Conservation (phyloP, 2,329 filamentous ascomycete species). For the Microsporum ferrugineum region DNA sequence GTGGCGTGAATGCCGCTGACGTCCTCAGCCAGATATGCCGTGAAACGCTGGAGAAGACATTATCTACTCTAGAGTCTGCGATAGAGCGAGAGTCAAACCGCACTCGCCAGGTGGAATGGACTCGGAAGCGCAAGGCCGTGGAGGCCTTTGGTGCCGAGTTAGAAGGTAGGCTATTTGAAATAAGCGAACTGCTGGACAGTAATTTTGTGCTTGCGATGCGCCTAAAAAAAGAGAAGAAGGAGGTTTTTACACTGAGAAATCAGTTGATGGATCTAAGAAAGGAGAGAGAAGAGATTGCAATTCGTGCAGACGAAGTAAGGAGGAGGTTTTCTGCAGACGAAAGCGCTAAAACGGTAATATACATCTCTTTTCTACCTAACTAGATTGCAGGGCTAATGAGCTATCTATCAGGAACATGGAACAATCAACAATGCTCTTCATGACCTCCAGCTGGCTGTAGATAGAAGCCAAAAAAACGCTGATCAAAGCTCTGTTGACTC, state of each 20-base stretch:
- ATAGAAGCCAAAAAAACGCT: constrained; percentile 25
- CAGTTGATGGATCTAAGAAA: constrained; percentile 39
- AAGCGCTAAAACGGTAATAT: constrained; percentile 24
- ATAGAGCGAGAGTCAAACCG: constrained; percentile 32
- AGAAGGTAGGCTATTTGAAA: constrained; percentile 39
- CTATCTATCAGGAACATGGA: constrained; percentile 24
- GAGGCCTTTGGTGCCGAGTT: constrained; percentile 39
- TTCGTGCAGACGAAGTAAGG: constrained; percentile 41
- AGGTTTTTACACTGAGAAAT: constrained; percentile 36
- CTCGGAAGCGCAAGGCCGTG: constrained; percentile 37
- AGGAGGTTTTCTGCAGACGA: constrained; percentile 32
- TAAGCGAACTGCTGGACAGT: constrained; percentile 43
- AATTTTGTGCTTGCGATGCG: constrained; percentile 38
- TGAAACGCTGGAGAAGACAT: constrained; percentile 39
- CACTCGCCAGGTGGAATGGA: constrained; percentile 30
- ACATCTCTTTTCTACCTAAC: not conserved
- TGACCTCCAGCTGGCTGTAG: constrained; percentile 32
- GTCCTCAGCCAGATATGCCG: constrained; percentile 41
- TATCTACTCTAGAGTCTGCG: constrained; percentile 32
- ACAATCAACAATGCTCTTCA: constrained; percentile 34
- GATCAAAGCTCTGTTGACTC: constrained; percentile 9
- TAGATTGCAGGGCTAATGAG: not conserved
- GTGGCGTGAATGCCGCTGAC: constrained; percentile 42
- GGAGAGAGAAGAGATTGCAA: constrained; percentile 38
- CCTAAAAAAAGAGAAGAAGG: constrained; percentile 35